These are phyloP conservation scores for Graphilbum ipis-grandicollis DNA, from an alignment of 2,329 filamentous ascomycete species.

Conservation along the genomic window DNA sequence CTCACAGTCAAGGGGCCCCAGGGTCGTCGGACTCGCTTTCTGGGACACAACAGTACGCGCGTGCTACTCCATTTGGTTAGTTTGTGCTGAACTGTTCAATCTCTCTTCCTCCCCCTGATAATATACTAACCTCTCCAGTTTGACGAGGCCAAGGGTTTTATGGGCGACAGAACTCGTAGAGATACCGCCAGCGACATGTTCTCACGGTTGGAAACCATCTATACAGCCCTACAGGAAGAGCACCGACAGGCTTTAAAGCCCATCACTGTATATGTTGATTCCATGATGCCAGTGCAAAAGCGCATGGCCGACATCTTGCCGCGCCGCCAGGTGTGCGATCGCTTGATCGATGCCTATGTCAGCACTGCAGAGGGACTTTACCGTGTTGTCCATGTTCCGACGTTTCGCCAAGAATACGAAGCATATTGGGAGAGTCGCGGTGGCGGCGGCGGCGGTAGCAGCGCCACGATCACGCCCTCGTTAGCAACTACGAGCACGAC, in stretches of 20 bases:
- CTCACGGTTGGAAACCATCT: constrained; percentile 25
- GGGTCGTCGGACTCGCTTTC: constrained; percentile 28
- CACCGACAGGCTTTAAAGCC: constrained; percentile 28
- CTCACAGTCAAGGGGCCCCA: constrained; percentile 30
- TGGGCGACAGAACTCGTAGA: constrained; percentile 23
- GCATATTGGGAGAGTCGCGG: constrained; percentile 32
- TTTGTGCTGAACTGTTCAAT: too few relatives aligned
- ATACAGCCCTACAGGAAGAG: constrained; percentile 29
- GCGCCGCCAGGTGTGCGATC: constrained; percentile 29
- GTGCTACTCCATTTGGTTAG: constrained; percentile 36
- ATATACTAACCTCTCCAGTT: too few relatives aligned
- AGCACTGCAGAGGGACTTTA: constrained; percentile 34
- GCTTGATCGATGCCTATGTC: constrained; percentile 30
- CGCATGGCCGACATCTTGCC: constrained; percentile 40
- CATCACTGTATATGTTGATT: constrained; percentile 39
- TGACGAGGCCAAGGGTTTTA: constrained; percentile 33
- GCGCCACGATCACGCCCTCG: neutral
- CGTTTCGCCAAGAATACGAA: constrained; percentile 32
- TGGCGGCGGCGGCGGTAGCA: constrained; percentile 7
- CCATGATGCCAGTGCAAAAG: constrained; percentile 38
- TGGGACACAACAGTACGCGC: constrained; percentile 34
- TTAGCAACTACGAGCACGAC: neutral
- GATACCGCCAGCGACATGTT: constrained; percentile 25
- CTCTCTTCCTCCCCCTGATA: too few relatives aligned
- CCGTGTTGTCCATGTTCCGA: constrained; percentile 33